Base-by-base conservation (phyloP, 2,329 filamentous ascomycete species). In the Cercospora zeina region DNA sequence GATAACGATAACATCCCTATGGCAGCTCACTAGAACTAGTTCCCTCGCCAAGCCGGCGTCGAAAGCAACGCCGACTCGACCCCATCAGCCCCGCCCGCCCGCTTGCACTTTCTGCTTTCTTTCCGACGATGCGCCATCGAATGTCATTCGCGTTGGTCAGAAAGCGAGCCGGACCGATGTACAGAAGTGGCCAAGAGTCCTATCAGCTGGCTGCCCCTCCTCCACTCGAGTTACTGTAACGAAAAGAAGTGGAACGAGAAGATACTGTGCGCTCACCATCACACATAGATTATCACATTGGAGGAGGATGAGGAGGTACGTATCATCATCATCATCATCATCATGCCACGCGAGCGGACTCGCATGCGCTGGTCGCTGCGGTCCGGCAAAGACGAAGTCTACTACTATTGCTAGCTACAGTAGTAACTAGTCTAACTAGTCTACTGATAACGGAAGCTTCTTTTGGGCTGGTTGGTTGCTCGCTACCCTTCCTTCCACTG, bases 41-140 rank as follows among this genome's bases (percentile, higher is more conserved):
- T 27, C 6, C 24, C 39, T 50, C 47, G 47, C 47, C 47, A 50
- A 30, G 27, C 7, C 47, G 14, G 24, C 27, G 14, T 13, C 36
- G 54, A 14, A 39, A 8, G 3, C 36, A 39, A 13, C 36, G n/a
- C 11, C 36, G 36, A 16, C 36, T 16, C 11, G 8, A 16, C 21
- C 21, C 47, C 47, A 27, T 27, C 14, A 3, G 24, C 6, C 3
- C 24, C 47, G 21, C 47, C 27, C 27, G 24, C 47, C 47, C 47
- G 47, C 47, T 50, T 50, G 24, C 21, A 30, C 47, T 50, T 31
- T 50, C 47, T 50, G 47, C 36, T 16, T 16, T 21, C 36, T 16
- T 16, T 21, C 24, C 47, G 47, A 50, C 47, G 16, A 50, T 50
- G 47, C 47, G 47, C 47, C 47, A 50, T n/a, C 47, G 24, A 50